Evolutionary conservation across 306 rosid genomes (phyloP), one percentile per base, ranked within the genome.

Genomic region (Cucurbita maxima): DNA sequence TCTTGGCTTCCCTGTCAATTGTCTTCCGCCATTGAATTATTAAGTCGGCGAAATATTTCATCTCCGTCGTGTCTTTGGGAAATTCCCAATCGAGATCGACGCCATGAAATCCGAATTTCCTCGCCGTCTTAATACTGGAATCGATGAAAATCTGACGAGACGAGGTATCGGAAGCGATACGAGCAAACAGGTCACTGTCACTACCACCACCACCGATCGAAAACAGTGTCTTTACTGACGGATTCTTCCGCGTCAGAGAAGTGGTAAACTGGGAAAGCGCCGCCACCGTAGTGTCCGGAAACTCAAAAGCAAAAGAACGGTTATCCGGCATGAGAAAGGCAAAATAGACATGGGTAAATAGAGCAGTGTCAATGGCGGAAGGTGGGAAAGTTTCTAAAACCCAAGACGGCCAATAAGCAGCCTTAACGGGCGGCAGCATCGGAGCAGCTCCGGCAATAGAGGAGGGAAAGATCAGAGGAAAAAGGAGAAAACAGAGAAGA

Each of bases 31-130:
- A 86, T 5, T 83, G 87, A 0, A 14, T 20, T 0, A 87, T 54
- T 10, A 92, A 76, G 0, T 36, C 79, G 18, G 77, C 88, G 20
- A 86, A 74, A 75, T 79, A 5, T 36, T 55, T 52, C 90, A 84
- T 86, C 47, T 89, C 85, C 13, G 56, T 44, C 5, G 80, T 12
- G 81, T 8, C 82, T 77, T 10, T 52, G 8, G 97, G 97, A 22
- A 52, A 92, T 15, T 92, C 96, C 97, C 97, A 89, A 20, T 89
- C 94, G 0, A 89, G 81, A 70, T 89, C 94, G 30, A 92, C 10
- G 3, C 96, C 94, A 43, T 87, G 79, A 81, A 92, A 89, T 9
- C 86, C 86, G 56, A 76, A 92, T 45, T 73, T 57, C 8, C 96
- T 83, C 0, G 96, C 91, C 12, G 84, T 84, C 6, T 75, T 44